phyloP scores from a whole-genome alignment of 2,329 filamentous ascomycete genomes.

The Leptographium wingfieldii region DNA sequence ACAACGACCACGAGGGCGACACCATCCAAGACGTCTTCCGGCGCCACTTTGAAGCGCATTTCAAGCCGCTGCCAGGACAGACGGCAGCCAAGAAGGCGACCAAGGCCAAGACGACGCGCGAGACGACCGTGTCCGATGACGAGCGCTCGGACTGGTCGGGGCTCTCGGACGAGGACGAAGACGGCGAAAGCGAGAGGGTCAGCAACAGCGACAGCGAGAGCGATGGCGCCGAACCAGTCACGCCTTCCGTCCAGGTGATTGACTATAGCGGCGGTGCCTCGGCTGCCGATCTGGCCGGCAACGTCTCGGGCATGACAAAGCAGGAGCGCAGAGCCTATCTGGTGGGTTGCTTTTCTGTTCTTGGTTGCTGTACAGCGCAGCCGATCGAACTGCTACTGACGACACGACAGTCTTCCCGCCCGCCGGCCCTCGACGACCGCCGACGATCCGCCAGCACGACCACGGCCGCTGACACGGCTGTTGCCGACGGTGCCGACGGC shows the following conservation, averaged over 20 bases:
- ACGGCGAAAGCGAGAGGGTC: slow-evolving; percentile 21
- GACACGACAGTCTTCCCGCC: slow-evolving; percentile 33
- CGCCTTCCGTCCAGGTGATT: slow-evolving; percentile 43
- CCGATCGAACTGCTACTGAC: no score
- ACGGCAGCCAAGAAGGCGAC: background rate
- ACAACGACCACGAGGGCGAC: slow-evolving; percentile 21
- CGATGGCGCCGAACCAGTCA: background rate
- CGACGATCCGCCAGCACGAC: background rate
- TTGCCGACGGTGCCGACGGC: background rate
- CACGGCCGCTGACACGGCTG: no score
- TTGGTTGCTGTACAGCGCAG: no score
- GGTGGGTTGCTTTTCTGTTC: slow-evolving; percentile 25
- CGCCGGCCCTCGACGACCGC: slow-evolving; percentile 20
- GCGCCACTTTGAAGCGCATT: slow-evolving; percentile 77
- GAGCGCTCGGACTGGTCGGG: slow-evolving; percentile 48
- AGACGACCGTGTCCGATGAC: slow-evolving; percentile 13
- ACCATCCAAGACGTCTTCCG: slow-evolving; percentile 65
- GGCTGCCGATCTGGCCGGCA: slow-evolving; percentile 9
- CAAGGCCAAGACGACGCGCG: background rate
- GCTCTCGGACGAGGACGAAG: slow-evolving; percentile 31
- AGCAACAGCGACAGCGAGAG: slow-evolving; percentile 14
- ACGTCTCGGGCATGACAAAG: slow-evolving; percentile 38
- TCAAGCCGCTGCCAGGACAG: slow-evolving; percentile 51
- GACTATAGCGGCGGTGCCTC: slow-evolving; percentile 39
- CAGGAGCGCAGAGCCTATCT: slow-evolving; percentile 69